A percentile compares a stretch with the other conserved stretches of the same genome.
phyloP scores from a whole-genome alignment of 768 basidiomycete genomes.

The Lentinula edodes region DNA sequence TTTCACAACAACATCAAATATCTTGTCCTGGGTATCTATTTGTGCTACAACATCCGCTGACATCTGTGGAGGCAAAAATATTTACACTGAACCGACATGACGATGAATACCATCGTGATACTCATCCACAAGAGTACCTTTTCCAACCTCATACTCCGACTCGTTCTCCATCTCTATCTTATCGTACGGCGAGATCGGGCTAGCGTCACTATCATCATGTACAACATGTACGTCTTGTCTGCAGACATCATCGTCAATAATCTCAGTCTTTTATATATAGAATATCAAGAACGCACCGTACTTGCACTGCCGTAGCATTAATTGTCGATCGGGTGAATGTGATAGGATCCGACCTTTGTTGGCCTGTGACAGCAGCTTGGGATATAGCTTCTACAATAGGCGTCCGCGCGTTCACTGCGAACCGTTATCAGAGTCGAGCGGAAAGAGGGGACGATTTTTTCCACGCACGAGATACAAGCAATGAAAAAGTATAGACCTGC shows the following conservation, averaged over 20 bases:
- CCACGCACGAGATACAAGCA: background rate
- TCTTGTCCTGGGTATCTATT: background rate
- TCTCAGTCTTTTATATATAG: background rate
- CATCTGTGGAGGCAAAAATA: too few relatives aligned
- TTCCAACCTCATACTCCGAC: background rate
- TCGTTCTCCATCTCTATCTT: background rate
- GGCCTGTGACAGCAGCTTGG: background rate
- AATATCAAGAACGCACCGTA: background rate
- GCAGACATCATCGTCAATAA: background rate
- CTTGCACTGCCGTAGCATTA: background rate
- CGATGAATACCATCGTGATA: background rate
- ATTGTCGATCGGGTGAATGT: background rate
- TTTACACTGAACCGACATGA: background rate
- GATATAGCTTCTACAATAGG: background rate
- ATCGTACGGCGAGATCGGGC: background rate
- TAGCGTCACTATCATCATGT: background rate
- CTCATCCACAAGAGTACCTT: background rate
- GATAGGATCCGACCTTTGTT: background rate
- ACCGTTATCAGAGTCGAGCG: background rate
- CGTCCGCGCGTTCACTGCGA: background rate
- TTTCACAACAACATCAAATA: background rate
- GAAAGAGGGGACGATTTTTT: too few relatives aligned
- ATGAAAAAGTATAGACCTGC: background rate
- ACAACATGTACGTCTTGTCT: background rate
- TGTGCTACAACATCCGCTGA: background rate